Conservation (phyloP, 108 stramenopile genomes). For the Fistulifera pelliculosa region DNA sequence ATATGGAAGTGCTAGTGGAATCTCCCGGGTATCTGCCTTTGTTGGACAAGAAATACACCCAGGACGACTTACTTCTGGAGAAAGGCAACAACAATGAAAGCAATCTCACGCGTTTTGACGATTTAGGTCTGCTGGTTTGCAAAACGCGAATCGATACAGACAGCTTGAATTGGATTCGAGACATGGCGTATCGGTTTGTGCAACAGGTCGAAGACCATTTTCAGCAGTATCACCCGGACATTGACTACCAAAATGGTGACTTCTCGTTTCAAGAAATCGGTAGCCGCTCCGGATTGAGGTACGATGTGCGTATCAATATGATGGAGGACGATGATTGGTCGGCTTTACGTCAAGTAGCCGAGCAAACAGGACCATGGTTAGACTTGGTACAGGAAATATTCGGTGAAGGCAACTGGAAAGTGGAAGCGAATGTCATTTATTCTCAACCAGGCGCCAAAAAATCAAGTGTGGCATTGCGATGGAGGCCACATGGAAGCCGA, state of each 20-base stretch:
- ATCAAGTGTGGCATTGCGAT: slow-evolving; percentile 60
- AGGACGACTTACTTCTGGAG: too few species aligned
- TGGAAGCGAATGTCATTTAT: slow-evolving; percentile 49
- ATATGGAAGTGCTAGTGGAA: too few species aligned
- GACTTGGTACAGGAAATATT: slow-evolving; percentile 15
- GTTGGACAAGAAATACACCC: too few species aligned
- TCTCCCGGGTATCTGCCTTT: too few species aligned
- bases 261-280: slow-evolving; percentile 53
- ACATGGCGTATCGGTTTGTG: too few species aligned
- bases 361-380: neutral
- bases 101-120: too few species aligned
- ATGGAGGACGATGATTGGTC: neutral
- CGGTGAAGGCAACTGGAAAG: slow-evolving; percentile 24
- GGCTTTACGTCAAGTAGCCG: neutral
- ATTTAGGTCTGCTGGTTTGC: too few species aligned
- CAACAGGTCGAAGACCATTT: neutral
- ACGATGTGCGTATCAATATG: slow-evolving; percentile 30
- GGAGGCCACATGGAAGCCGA: slow-evolving; percentile 37
- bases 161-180: too few species aligned
- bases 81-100: too few species aligned
- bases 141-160: too few species aligned
- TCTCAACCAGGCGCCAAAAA: slow-evolving; percentile 40
- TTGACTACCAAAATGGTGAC: slow-evolving; percentile 33
- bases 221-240: slow-evolving; percentile 19
- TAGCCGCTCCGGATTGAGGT: slow-evolving; percentile 34